Conservation (phyloP, 495 filamentous ascomycete species). For the Aspergillus asperescens region DNA sequence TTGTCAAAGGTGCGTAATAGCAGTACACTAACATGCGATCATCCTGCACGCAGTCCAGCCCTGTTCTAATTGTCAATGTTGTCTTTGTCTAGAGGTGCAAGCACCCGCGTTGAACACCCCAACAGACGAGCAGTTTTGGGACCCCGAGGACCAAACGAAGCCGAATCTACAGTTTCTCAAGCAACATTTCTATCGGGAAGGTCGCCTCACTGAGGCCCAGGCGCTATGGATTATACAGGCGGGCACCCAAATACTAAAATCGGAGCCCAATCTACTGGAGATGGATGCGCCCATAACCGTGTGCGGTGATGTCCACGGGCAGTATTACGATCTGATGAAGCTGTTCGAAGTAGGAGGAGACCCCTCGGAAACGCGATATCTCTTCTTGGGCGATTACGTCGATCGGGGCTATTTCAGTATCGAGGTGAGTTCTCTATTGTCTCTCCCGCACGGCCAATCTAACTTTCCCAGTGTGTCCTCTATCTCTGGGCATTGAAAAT, state of each 20-base stretch:
- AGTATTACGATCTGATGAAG: slow-evolving; percentile 99
- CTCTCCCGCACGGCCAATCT: slow-evolving; percentile 2
- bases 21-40: neutral
- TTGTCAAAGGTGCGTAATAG: slow-evolving; percentile 79
- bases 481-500: slow-evolving; percentile 99
- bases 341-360: slow-evolving; percentile 98
- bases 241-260: slow-evolving; percentile 74
- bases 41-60: neutral
- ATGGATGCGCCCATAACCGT: slow-evolving; percentile 99
- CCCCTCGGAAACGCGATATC: slow-evolving; percentile 89
- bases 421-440: slow-evolving; percentile 54
- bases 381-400: slow-evolving; percentile 97
- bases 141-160: slow-evolving; percentile 76
- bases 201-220: slow-evolving; percentile 92
- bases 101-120: slow-evolving; percentile 90
- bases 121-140: slow-evolving; percentile 72
- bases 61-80: neutral
- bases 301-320: slow-evolving; percentile 96
- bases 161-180: slow-evolving; percentile 92
- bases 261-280: slow-evolving; percentile 92
- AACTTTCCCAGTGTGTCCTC: slow-evolving; percentile 66
- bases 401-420: slow-evolving; percentile 98
- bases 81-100: slow-evolving; percentile 74
- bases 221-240: slow-evolving; percentile 88
- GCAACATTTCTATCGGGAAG: slow-evolving; percentile 97